phyloP scores from a whole-genome alignment of 345 rosid genomes.

The Lepidium aucheri region DNA sequence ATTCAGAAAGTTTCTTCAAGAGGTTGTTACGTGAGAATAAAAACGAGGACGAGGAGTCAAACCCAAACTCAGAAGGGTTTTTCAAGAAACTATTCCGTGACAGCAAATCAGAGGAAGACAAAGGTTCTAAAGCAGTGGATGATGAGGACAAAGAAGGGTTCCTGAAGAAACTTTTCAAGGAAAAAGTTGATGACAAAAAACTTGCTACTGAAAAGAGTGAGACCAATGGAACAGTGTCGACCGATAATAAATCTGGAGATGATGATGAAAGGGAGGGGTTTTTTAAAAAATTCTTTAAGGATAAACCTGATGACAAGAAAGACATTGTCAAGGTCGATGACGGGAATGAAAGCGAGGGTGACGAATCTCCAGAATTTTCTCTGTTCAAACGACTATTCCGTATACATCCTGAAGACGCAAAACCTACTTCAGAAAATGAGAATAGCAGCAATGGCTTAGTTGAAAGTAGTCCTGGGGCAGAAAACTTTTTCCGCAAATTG shows the following conservation, averaged over 20 bases:
- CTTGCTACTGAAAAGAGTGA: constrained; percentile 48
- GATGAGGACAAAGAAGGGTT: constrained; percentile 94
- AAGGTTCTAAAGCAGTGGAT: constrained; percentile 53
- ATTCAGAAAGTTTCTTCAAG: constrained; percentile 52
- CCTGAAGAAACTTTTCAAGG: constrained; percentile 75
- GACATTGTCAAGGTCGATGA: constrained; percentile 36
- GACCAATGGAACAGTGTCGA: constrained; percentile 35
- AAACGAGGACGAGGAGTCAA: constrained; percentile 55
- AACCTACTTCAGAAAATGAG: constrained; percentile 44
- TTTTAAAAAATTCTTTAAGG: constrained; percentile 73
- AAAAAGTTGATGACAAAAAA: constrained; percentile 74
- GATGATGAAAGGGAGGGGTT: constrained; percentile 93
- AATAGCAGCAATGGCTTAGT: constrained; percentile 42
- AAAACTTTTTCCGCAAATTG: constrained; percentile 91
- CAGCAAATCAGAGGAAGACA: constrained; percentile 63
- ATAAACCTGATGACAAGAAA: constrained; percentile 76
- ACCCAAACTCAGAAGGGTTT: constrained; percentile 67
- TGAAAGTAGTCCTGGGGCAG: constrained; percentile 96
- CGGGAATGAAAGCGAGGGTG: constrained; percentile 51
- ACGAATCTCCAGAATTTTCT: constrained; percentile 79
- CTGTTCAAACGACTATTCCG: constrained; percentile 76
- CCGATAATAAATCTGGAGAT: constrained; percentile 67
- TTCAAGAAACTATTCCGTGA: constrained; percentile 80
- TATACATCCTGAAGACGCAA: constrained; percentile 89
- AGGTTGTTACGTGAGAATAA: constrained; percentile 60